Evolutionary conservation across 176 grass and related monocot species (phyloP).

Genomic region (Alloteropsis semialata): DNA sequence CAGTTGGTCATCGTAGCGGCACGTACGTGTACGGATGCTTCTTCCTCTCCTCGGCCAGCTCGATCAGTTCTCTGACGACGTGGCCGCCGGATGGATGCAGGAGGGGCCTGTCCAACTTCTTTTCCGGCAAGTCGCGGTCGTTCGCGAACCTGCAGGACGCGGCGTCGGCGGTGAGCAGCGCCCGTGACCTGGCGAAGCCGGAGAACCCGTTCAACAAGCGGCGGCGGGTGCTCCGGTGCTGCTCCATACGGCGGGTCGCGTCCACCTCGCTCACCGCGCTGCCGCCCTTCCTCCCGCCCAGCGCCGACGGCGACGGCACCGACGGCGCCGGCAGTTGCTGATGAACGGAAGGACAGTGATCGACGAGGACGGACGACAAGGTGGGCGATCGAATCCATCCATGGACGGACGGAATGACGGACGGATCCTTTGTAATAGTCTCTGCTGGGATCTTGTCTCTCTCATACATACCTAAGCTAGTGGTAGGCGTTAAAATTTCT

Average conservation of each 20-base stretch:
- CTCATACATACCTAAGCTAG: background rate
- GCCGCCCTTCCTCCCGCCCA: constrained; percentile 46
- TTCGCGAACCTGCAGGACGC: constrained; percentile 82
- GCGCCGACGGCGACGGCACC: background rate
- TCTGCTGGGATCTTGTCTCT: constrained; percentile 18
- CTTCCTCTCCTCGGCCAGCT: background rate
- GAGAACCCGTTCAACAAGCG: constrained; percentile 99
- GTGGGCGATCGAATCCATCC: background rate
- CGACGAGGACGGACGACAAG: background rate
- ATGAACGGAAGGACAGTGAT: background rate
- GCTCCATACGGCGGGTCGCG: constrained; percentile 59
- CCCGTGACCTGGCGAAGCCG: constrained; percentile 72
- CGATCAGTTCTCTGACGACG: background rate
- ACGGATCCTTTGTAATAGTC: constrained; percentile 24
- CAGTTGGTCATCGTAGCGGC: too few species aligned
- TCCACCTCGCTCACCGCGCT: constrained; percentile 53
- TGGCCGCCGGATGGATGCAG: constrained; percentile 9
- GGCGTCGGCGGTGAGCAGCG: constrained; percentile 25
- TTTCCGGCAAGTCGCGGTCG: constrained; percentile 95
- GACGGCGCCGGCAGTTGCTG: background rate
- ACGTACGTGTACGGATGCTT: background rate
- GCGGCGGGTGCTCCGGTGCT: constrained; percentile 59
- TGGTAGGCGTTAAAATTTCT: background rate
- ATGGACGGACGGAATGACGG: background rate
- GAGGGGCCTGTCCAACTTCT: constrained; percentile 90